These are phyloP conservation scores for Didymella sp. DNA, from an alignment of 2,329 filamentous ascomycete species.

Conservation along the genomic window DNA sequence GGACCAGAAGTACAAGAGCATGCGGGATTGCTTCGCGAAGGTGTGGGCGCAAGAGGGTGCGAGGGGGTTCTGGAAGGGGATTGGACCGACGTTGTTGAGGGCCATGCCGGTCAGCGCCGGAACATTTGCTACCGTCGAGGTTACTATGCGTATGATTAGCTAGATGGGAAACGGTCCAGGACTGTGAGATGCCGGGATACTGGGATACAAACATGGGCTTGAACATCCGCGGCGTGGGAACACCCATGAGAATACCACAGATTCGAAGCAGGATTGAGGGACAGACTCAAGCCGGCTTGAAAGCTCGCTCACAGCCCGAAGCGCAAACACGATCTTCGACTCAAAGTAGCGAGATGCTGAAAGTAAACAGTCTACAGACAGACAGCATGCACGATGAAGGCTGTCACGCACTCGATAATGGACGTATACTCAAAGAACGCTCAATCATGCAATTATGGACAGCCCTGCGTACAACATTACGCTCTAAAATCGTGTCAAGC, in stretches of 20 bases:
- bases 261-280: not conserved
- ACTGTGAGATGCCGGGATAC: not conserved
- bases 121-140: constrained; percentile 79
- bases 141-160: constrained; percentile 34
- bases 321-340: not conserved
- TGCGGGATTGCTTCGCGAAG: constrained; percentile 89
- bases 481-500: not conserved
- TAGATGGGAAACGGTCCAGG: not conserved
- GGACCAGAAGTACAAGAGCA: constrained; percentile 74
- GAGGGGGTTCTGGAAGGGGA: constrained; percentile 91
- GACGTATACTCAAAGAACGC: not conserved
- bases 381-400: not conserved
- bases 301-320: not conserved
- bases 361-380: not conserved
- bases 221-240: not conserved
- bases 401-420: not conserved
- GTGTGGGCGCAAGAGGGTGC: constrained; percentile 79
- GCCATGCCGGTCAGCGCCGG: constrained; percentile 97
- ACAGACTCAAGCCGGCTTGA: not conserved
- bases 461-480: not conserved
- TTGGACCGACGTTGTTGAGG: constrained; percentile 86
- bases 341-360: not conserved
- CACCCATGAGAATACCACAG: not conserved
- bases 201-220: not conserved
- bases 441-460: not conserved